Conservation (phyloP, 2,329 filamentous ascomycete genomes). For the Aureobasidium sp. region DNA sequence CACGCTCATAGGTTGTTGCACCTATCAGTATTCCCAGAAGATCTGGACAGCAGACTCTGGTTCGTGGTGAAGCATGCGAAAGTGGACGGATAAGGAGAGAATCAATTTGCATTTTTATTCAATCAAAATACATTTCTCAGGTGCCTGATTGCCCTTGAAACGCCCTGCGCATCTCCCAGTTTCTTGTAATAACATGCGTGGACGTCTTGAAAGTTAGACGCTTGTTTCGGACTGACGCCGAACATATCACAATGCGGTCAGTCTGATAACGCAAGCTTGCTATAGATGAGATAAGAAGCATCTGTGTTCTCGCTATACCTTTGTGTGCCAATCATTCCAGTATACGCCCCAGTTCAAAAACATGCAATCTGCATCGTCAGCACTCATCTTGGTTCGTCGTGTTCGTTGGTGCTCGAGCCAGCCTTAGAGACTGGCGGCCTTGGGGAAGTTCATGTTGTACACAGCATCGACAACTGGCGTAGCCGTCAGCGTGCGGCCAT, state of each 20-base stretch:
- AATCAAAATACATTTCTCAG: background rate
- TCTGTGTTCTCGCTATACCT: background rate
- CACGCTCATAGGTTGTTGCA: no score
- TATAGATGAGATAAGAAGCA: background rate
- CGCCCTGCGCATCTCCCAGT: background rate
- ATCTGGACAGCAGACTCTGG: no score
- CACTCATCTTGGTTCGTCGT: background rate
- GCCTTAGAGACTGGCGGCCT: conserved; percentile 21
- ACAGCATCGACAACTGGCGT: conserved; percentile 96
- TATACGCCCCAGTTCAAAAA: background rate
- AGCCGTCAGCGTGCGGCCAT: conserved; percentile 83
- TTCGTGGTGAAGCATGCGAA: background rate
- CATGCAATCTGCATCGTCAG: background rate
- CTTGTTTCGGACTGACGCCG: background rate
- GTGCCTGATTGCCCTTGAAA: background rate
- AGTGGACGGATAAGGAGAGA: background rate
- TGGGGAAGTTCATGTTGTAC: conserved; percentile 52
- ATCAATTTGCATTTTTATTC: background rate
- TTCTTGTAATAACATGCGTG: background rate
- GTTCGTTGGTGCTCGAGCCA: background rate
- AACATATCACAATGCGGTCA: background rate
- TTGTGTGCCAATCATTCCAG: background rate
- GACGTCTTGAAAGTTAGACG: background rate
- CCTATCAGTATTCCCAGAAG: no score
- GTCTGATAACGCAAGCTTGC: background rate